Conservation (phyloP, 1,284 basidiomycete species). For the Tilletia setariae region DNA sequence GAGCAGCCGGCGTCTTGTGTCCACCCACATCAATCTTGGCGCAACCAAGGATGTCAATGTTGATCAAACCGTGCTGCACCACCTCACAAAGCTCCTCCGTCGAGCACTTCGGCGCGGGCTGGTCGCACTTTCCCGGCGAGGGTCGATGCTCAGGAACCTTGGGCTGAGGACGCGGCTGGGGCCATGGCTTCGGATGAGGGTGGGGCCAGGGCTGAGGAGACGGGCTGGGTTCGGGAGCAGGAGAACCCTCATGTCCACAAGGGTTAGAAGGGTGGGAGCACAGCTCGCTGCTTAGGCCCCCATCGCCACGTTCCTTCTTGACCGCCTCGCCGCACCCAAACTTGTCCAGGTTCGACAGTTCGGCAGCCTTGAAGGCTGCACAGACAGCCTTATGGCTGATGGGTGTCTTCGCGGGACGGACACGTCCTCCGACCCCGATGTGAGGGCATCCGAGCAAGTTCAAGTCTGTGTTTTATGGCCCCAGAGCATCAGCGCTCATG, state of each 20-base stretch:
- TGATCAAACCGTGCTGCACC: constrained; percentile 8
- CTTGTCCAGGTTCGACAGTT: background rate
- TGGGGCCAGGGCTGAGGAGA: too few relatives aligned
- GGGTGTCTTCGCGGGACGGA: background rate
- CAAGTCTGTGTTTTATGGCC: too few relatives aligned
- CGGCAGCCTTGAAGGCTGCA: background rate
- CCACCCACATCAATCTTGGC: background rate
- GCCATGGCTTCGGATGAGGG: too few relatives aligned
- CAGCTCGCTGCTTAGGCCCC: background rate
- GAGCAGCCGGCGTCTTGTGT: background rate
- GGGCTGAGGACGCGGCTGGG: too few relatives aligned
- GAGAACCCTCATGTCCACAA: background rate
- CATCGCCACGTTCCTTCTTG: background rate
- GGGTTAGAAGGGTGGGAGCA: too few relatives aligned
- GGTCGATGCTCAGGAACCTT: too few relatives aligned
- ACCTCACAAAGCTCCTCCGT: constrained; percentile 6
- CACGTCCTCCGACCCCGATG: background rate
- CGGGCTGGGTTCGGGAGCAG: background rate
- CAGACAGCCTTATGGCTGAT: background rate
- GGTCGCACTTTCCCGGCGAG: too few relatives aligned
- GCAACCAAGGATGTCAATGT: constrained; percentile 11
- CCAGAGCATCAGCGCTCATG: too few relatives aligned
- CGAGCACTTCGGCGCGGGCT: background rate
- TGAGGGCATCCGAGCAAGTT: background rate
- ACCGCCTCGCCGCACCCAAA: background rate